Percentiles rank a stretch among this genome's conserved stretches.
phyloP scores from a whole-genome alignment of 2,329 filamentous ascomycete species.

The Exophiala oligosperma region DNA sequence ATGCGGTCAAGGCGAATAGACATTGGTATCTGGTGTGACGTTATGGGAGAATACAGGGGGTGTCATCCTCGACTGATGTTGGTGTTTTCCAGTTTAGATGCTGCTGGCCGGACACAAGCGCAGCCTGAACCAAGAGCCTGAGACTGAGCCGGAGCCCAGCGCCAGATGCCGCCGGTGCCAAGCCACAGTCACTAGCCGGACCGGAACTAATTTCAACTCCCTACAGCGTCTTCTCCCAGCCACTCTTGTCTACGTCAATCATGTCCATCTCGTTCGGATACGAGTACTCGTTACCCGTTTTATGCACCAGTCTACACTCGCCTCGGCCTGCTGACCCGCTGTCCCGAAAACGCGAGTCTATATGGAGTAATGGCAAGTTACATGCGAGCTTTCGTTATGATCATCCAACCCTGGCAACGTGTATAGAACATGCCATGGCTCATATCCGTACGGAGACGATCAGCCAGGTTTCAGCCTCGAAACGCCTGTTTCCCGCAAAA shows the following conservation, averaged over 20 bases:
- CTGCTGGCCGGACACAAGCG: neutral
- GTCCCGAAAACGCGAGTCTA: no score
- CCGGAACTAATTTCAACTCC: no score
- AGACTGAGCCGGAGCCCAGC: neutral
- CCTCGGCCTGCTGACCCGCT: no score
- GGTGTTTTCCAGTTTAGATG: neutral
- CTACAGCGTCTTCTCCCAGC: no score
- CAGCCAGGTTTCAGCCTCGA: neutral
- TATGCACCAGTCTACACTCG: no score
- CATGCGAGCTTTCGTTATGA: neutral
- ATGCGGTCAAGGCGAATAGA: neutral
- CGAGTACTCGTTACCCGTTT: no score
- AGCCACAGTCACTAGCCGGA: no score
- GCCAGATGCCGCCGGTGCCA: neutral
- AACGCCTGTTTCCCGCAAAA: no score
- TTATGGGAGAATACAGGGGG: neutral
- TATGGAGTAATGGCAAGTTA: no score
- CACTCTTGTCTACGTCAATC: no score
- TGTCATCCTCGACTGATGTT: neutral
- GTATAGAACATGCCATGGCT: neutral
- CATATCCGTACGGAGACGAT: neutral
- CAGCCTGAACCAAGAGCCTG: neutral
- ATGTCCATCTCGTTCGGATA: no score
- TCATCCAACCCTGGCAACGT: neutral
- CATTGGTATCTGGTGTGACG: neutral